Base-by-base conservation (phyloP, 768 basidiomycete genomes). In the Termitomyces bulborhizus region DNA sequence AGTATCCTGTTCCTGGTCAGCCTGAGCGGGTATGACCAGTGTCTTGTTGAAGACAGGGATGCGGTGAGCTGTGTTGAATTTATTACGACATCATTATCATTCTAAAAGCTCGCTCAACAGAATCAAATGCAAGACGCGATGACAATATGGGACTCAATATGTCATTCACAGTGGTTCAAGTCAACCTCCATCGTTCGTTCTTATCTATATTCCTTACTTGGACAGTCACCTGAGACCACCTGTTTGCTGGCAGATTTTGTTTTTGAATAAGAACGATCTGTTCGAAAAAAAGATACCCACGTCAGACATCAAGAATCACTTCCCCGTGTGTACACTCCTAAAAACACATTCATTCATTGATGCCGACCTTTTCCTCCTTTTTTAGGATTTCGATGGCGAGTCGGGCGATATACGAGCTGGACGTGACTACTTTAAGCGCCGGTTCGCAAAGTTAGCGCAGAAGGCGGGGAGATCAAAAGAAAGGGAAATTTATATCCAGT, bases 111-210 rank as follows among this genome's bases (percentile, higher is more conserved):
- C 18, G 18, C 7, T 11, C 3, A 31, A 6, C 64, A 94, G 88
- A 98, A 98, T 66, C 94, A 96, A 85, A 96, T 98, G 93, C 90
- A 95, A 75, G 94, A 98, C 60, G 92, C 94, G 1, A 89, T 98
- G 85, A 92, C 92, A n/a, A 92, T 98, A 48, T 98, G 94, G 88
- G 94, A 98, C 63, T 93, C 93, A 41, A 95, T 98, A 79, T 95
- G 93, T 72, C 93, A 97, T 68, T 95, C 93, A 9, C 93, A 95
- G 60, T 97, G 93, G 93, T 97, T 97, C 74, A 90, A 90, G 71
- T 83, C 88, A 60, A 95, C 93, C 0, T 93, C 92, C 9, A 92
- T 97, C 53, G 93, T 93, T 31, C 26, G 51, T 40, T 24, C 42
- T 56, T 60, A 29, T 9, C 1, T 39, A 13, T 16, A 15, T 40